Conservation (phyloP, 257 asterid species). For the Solanum pennellii region DNA sequence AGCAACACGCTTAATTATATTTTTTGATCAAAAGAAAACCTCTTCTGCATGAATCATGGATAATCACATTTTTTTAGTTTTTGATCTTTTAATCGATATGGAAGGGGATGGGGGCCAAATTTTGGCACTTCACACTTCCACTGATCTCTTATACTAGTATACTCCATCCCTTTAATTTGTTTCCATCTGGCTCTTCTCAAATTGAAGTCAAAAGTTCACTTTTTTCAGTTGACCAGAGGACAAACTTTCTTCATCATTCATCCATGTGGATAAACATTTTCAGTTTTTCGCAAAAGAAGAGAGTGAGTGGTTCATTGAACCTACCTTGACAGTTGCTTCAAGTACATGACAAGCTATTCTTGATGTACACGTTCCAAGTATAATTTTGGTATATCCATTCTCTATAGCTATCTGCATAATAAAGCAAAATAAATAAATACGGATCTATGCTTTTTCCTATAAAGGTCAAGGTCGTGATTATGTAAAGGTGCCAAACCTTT, state of each 20-base stretch:
- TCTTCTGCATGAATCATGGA: neutral
- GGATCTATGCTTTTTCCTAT: neutral
- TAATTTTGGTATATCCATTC: conserved; percentile 74
- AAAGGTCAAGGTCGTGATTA: neutral
- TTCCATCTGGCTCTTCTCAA: neutral
- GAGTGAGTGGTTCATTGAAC: neutral
- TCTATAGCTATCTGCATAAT: conserved; percentile 57
- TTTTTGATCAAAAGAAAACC: neutral
- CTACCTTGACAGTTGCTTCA: conserved; percentile 93
- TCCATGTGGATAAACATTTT: neutral
- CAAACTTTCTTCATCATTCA: neutral
- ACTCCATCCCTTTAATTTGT: neutral
- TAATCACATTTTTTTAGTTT: neutral
- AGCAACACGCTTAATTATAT: neutral
- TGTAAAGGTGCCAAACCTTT: conserved; percentile 39
- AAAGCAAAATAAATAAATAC: neutral
- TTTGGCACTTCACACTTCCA: neutral
- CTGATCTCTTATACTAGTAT: neutral
- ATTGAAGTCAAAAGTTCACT: neutral
- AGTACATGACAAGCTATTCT: conserved; percentile 87
- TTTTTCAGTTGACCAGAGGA: neutral
- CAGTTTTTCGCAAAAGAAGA: neutral
- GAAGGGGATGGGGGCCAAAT: neutral
- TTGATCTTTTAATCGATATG: neutral
- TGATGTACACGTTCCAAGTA: conserved; percentile 70